Conservation (phyloP, 148 eudicot species). For the Persicaria maculosa region DNA sequence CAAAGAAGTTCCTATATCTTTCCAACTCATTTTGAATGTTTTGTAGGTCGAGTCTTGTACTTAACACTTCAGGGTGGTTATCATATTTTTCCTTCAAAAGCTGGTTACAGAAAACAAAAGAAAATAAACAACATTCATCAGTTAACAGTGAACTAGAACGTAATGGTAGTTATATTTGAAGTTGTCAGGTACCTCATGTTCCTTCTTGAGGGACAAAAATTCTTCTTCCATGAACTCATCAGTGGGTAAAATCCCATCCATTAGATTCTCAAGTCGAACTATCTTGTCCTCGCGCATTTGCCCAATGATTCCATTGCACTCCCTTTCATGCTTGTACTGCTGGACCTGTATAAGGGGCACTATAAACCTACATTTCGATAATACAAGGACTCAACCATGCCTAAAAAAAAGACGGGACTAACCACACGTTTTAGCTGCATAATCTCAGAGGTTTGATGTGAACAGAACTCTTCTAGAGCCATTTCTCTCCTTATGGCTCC, state of each 20-base stretch:
- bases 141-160: background rate
- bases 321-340: constrained; percentile 96
- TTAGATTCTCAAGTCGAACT: constrained; percentile 79
- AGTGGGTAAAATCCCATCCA: constrained; percentile 87
- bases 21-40: constrained; percentile 75
- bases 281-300: constrained; percentile 94
- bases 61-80: constrained; percentile 80
- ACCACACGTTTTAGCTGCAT: constrained; percentile 84
- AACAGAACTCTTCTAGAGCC: constrained; percentile 85
- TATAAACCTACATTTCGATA: background rate
- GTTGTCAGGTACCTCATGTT: constrained; percentile 53
- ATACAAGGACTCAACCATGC: background rate
- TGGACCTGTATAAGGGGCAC: constrained; percentile 48
- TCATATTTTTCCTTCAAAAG: constrained; percentile 78
- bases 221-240: constrained; percentile 88
- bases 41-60: constrained; percentile 65
- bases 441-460: constrained; percentile 76
- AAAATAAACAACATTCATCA: background rate
- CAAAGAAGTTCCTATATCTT: constrained; percentile 68
- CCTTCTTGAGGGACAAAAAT: constrained; percentile 54
- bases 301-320: constrained; percentile 80
- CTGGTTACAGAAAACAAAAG: constrained; percentile 22
- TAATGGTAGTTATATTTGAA: background rate
- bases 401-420: constrained; percentile 19
- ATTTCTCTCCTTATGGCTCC: constrained; percentile 98